phyloP scores from a whole-genome alignment of 306 rosid genomes.

The Ceratonia siliqua region DNA sequence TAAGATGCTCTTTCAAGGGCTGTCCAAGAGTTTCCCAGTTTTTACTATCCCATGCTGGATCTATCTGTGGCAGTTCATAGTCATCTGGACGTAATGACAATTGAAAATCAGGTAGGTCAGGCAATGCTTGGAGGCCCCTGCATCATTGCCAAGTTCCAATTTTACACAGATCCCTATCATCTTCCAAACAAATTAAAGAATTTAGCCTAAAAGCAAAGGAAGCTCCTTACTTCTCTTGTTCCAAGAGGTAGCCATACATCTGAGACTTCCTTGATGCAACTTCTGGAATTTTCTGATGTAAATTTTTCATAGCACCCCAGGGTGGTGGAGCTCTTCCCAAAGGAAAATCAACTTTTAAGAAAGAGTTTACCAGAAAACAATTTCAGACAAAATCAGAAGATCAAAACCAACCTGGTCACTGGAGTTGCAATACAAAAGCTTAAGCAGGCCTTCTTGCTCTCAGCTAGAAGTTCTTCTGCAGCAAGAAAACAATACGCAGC shows the following conservation, averaged over 20 bases:
- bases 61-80: slow-evolving; percentile 75
- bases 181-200: background rate
- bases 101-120: slow-evolving; percentile 90
- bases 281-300: slow-evolving; percentile 86
- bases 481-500: slow-evolving; percentile 92
- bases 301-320: slow-evolving; percentile 86
- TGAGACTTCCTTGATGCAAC: slow-evolving; percentile 88
- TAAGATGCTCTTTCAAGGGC: slow-evolving; percentile 73
- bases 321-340: slow-evolving; percentile 74
- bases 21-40: slow-evolving; percentile 67
- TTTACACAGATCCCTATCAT: background rate
- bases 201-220: slow-evolving; percentile 1
- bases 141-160: slow-evolving; percentile 16
- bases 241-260: slow-evolving; percentile 86
- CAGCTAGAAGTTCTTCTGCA: slow-evolving; percentile 77
- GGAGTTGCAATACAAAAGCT: slow-evolving; percentile 89
- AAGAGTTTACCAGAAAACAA: background rate
- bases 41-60: slow-evolving; percentile 68
- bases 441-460: slow-evolving; percentile 87
- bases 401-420: slow-evolving; percentile 67
- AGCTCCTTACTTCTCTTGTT: slow-evolving; percentile 80
- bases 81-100: slow-evolving; percentile 87
- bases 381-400: background rate
- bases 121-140: slow-evolving; percentile 80
- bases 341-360: background rate